Evolutionary conservation across 305 asterid species (phyloP).

Genomic region (Lippia alba): DNA sequence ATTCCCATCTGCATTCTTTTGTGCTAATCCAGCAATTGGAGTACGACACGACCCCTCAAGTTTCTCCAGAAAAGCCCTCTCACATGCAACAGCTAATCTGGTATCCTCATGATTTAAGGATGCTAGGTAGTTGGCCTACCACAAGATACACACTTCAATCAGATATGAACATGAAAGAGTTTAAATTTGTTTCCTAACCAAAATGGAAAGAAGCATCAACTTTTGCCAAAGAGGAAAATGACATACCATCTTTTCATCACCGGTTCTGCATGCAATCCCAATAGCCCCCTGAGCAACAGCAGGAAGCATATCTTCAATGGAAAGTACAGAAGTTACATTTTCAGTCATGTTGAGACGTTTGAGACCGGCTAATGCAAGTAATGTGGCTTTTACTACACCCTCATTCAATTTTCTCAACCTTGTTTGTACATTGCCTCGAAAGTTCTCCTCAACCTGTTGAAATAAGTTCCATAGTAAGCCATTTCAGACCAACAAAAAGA

Average conservation of each 20-base stretch:
- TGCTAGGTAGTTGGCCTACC: slow-evolving; percentile 71
- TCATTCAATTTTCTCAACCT: slow-evolving; percentile 82
- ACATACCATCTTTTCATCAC: slow-evolving; percentile 84
- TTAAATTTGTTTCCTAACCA: neutral
- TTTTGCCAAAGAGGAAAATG: neutral
- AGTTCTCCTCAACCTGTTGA: slow-evolving; percentile 81
- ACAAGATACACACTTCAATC: slow-evolving; percentile 32
- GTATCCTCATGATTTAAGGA: slow-evolving; percentile 86
- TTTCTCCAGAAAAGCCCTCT: slow-evolving; percentile 83
- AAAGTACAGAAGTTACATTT: slow-evolving; percentile 67
- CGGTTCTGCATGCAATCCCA: slow-evolving; percentile 87
- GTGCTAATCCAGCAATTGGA: slow-evolving; percentile 94
- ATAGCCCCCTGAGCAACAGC: slow-evolving; percentile 99
- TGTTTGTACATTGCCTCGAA: slow-evolving; percentile 96
- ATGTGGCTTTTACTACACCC: slow-evolving; percentile 93
- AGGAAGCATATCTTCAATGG: slow-evolving; percentile 97
- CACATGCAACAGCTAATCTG: slow-evolving; percentile 82
- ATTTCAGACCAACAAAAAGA: too few species aligned
- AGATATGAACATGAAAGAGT: slow-evolving; percentile 4
- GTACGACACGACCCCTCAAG: slow-evolving; percentile 95
- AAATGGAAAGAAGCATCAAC: neutral
- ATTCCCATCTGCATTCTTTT: slow-evolving; percentile 69
- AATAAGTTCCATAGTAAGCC: neutral
- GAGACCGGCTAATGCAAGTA: slow-evolving; percentile 92
- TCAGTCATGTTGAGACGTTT: slow-evolving; percentile 90